Conservation (phyloP, 345 rosid species). For the Clausena lansium region DNA sequence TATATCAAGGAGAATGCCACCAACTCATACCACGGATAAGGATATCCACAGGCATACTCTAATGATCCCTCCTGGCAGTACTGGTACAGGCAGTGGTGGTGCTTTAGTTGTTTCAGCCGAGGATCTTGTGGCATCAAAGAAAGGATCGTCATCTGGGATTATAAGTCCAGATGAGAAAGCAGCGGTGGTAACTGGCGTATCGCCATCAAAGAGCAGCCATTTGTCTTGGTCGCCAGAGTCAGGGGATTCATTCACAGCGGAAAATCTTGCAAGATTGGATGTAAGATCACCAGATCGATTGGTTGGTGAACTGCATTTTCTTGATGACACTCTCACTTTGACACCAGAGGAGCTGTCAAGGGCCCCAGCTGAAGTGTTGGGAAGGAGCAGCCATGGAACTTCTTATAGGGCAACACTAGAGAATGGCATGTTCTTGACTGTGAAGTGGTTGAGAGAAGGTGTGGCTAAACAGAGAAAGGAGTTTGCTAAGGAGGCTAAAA, state of each 20-base stretch:
- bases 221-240: conserved; percentile 94
- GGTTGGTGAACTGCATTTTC: conserved; percentile 88
- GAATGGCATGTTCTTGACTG: conserved; percentile 80
- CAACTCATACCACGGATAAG: conserved; percentile 48
- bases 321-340: conserved; percentile 79
- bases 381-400: conserved; percentile 99
- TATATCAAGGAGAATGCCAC: conserved; percentile 48
- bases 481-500: conserved; percentile 96
- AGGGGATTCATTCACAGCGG: conserved; percentile 85
- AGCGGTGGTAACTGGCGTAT: conserved; percentile 63
- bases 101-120: conserved; percentile 79
- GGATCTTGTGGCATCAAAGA: conserved; percentile 71
- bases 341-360: conserved; percentile 93
- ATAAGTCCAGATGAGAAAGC: conserved; percentile 76
- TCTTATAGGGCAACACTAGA: conserved; percentile 92
- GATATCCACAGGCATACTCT: conserved; percentile 40
- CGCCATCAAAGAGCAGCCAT: conserved; percentile 83
- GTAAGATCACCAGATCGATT: conserved; percentile 89
- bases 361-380: conserved; percentile 97
- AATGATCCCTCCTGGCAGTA: conserved; percentile 47
- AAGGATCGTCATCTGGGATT: conserved; percentile 81
- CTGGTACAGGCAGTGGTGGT: conserved; percentile 52
- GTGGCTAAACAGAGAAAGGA: conserved; percentile 95
- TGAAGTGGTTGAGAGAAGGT: conserved; percentile 98
- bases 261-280: conserved; percentile 75